Evolutionary conservation across 305 asterid genomes (phyloP).

Genomic region (Solanum hybrid): DNA sequence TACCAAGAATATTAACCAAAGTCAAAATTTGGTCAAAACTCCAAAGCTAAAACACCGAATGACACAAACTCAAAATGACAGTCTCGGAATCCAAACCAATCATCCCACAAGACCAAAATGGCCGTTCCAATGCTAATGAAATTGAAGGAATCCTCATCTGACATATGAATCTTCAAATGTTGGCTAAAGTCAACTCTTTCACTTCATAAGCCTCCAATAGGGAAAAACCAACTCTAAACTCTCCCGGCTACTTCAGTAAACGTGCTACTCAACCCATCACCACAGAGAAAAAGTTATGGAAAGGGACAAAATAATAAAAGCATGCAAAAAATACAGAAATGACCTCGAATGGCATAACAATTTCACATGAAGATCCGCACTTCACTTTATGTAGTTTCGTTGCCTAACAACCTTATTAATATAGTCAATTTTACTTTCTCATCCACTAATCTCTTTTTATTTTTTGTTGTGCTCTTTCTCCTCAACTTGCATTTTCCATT

Average conservation of each 20-base stretch:
- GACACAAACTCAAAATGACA: not conserved
- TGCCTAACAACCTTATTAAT: not conserved
- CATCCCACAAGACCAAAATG: not conserved
- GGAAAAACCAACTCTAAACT: not conserved
- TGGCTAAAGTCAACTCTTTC: not conserved
- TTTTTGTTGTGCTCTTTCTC: not conserved
- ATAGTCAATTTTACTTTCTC: not conserved
- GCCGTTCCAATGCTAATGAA: not conserved
- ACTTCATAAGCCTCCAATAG: not conserved
- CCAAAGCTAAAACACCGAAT: not conserved
- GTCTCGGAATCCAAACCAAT: not conserved
- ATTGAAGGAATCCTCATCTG: not conserved
- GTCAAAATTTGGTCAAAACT: no score
- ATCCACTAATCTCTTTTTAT: not conserved
- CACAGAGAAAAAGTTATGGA: not conserved
- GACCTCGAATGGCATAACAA: not conserved
- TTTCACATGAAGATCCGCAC: not conserved
- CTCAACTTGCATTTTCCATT: not conserved
- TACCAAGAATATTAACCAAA: not conserved
- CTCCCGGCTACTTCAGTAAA: not conserved
- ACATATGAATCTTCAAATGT: not conserved
- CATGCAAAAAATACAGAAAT: no score
- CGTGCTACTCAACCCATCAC: not conserved
- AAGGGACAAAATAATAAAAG: no score
- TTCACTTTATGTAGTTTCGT: not conserved